Percentiles rank a stretch among this genome's conserved stretches.
phyloP scores from a whole-genome alignment of 2,329 filamentous ascomycete genomes.

The Macrophomina pseudophaseolina region DNA sequence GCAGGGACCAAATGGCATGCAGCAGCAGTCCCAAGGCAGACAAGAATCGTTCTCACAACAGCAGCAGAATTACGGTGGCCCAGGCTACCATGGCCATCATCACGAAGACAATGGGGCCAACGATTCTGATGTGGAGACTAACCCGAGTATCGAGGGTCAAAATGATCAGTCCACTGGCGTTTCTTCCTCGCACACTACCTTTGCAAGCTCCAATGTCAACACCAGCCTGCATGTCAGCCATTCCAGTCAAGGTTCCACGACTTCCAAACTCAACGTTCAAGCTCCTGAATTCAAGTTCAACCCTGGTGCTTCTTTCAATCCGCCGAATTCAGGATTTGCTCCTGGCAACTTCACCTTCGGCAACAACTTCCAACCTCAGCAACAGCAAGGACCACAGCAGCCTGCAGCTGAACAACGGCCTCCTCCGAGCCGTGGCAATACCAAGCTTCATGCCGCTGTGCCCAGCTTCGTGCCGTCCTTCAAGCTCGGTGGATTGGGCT shows the following conservation, averaged over 20 bases:
- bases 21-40: conserved; percentile 75
- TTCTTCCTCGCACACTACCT: conserved; percentile 48
- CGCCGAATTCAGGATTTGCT: conserved; percentile 50
- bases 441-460: conserved; percentile 71
- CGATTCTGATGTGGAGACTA: conserved; percentile 42
- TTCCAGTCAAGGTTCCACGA: conserved; percentile 67
- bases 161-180: conserved; percentile 43
- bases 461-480: conserved; percentile 69
- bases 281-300: conserved; percentile 87
- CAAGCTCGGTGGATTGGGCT: conserved; percentile 37
- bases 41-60: conserved; percentile 73
- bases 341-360: conserved; percentile 50
- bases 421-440: conserved; percentile 54
- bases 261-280: conserved; percentile 84
- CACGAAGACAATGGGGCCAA: conserved; percentile 44
- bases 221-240: conserved; percentile 44
- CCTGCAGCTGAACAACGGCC: conserved; percentile 42
- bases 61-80: conserved; percentile 54
- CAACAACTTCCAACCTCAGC: conserved; percentile 48
- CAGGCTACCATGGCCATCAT: conserved; percentile 33
- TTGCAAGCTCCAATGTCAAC: conserved; percentile 65
- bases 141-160: conserved; percentile 44
- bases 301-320: conserved; percentile 42
- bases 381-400: conserved; percentile 31
- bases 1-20: conserved; percentile 59